Evolutionary conservation across 805 yeast genomes (phyloP), one percentile per base, ranked within the genome.

Genomic region (Saccharomyces cerevisiae): DNA sequence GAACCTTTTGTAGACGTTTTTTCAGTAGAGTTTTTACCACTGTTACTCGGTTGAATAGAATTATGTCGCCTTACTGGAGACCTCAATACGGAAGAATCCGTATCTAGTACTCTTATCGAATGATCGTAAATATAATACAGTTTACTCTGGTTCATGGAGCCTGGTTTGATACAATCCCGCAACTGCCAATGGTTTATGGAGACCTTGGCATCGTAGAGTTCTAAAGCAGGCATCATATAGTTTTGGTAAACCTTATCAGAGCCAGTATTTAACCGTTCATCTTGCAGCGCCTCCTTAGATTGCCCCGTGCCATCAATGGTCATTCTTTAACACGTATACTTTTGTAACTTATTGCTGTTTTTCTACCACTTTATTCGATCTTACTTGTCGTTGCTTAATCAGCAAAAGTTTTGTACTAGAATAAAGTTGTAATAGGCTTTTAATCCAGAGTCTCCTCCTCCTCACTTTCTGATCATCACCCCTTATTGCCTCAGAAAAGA

Each of bases 171-270:
- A 62, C 89, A 75, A 64, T 89, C 92, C 41, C 95, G 75, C 31
- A 89, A 74, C 68, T 89, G 96, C 96, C 96, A 89, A 72, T 89
- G 85, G 27, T 68, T 66, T 26, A 69, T 70, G 1, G 71, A 59
- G 14, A 70, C 66, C 53, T 69, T 61, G 6, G 67, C 64, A 53
- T 61, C 69, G 49, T 61, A 70, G 24, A 69, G 52, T 51, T 65
- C 68, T 49, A 67, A 54, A 21, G 65, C 63, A 1, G 71, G 69
- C 67, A 67, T 62, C 61, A 69, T 52, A 55, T 67, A 69, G 46
- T 66, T 67, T 53, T 68, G 70, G 43, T 60, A 68, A 5, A 68
- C 59, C 43, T 63, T 68, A 47, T 67, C 70, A 4, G 64, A 57
- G 13, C 68, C 69, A 9, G 68, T 61, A 47, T 57, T 62, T 43